These are phyloP conservation scores for Ophiostoma himal-ulmi DNA, from an alignment of 2,329 filamentous ascomycete species.

Conservation along the genomic window DNA sequence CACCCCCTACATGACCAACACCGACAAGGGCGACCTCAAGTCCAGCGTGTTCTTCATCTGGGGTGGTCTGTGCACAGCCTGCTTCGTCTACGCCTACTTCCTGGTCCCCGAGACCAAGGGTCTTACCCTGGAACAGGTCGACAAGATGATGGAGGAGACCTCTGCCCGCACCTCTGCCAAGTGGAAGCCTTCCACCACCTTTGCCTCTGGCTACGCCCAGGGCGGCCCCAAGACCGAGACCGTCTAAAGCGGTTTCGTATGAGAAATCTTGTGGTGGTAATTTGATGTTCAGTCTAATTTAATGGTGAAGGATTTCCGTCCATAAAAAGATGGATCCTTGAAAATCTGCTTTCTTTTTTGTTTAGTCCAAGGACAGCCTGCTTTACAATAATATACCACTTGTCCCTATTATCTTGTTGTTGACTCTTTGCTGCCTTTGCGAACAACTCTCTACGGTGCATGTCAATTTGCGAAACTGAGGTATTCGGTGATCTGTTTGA, in stretches of 20 bases:
- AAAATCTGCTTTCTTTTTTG: not conserved
- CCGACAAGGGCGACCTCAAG: constrained; percentile 46
- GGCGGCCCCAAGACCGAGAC: constrained; percentile 3
- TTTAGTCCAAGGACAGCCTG: constrained; percentile 1
- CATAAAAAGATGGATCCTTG: not conserved
- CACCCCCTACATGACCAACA: constrained; percentile 59
- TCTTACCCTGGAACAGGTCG: constrained; percentile 70
- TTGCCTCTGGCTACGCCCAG: constrained; percentile 40
- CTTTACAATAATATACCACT: constrained; percentile 12
- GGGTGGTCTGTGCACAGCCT: constrained; percentile 58
- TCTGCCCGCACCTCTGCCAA: constrained; percentile 68
- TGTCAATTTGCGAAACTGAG: not conserved
- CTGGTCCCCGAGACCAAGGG: constrained; percentile 70
- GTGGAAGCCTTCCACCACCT: constrained; percentile 69
- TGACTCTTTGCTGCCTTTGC: not conserved
- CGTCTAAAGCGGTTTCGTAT: not conserved
- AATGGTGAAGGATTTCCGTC: not conserved
- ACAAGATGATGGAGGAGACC: constrained; percentile 84
- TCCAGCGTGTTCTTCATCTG: constrained; percentile 71
- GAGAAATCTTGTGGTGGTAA: not conserved
- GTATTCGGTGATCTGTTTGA: not conserved
- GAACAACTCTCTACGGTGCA: not conserved
- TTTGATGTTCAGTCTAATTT: not conserved
- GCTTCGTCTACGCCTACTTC: constrained; percentile 64
- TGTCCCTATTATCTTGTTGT: not conserved